These are phyloP conservation scores for Tetracladium setigerum DNA, from an alignment of 495 filamentous ascomycete species.

Conservation along the genomic window DNA sequence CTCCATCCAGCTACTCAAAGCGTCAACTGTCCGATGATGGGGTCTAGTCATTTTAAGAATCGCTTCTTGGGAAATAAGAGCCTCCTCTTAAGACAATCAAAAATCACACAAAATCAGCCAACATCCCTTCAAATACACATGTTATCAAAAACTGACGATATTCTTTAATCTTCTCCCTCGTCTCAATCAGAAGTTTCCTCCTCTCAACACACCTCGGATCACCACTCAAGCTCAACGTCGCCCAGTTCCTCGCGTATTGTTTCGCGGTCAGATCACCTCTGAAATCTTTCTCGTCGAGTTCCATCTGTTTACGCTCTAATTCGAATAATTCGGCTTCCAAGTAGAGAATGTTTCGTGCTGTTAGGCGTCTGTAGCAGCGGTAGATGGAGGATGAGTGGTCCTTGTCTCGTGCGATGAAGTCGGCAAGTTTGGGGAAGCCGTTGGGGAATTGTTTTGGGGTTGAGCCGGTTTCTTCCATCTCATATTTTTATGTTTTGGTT, in stretches of 20 bases:
- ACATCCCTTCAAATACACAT: no score
- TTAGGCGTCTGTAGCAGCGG: background rate
- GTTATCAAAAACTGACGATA: slow-evolving; percentile 2
- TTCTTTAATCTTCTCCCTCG: background rate
- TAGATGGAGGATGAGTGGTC: background rate
- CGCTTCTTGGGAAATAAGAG: background rate
- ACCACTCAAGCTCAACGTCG: background rate
- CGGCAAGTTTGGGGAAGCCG: background rate
- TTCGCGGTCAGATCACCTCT: background rate
- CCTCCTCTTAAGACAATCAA: background rate
- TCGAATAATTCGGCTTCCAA: slow-evolving; percentile 4
- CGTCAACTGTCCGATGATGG: background rate
- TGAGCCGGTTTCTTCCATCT: background rate
- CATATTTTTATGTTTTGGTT: no score
- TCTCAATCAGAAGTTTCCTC: background rate
- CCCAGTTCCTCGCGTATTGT: background rate
- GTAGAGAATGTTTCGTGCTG: slow-evolving; percentile 3
- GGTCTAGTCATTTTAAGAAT: slow-evolving; percentile 1
- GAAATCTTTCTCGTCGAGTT: background rate
- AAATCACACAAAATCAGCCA: no score
- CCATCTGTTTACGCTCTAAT: background rate
- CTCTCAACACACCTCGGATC: background rate
- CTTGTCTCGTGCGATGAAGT: slow-evolving; percentile 1
- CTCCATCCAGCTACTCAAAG: background rate
- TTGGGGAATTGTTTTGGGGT: background rate